Evolutionary conservation across 75 land plant species (phyloP), one percentile per base, ranked within the genome.

Genomic region (Pinus taeda): DNA sequence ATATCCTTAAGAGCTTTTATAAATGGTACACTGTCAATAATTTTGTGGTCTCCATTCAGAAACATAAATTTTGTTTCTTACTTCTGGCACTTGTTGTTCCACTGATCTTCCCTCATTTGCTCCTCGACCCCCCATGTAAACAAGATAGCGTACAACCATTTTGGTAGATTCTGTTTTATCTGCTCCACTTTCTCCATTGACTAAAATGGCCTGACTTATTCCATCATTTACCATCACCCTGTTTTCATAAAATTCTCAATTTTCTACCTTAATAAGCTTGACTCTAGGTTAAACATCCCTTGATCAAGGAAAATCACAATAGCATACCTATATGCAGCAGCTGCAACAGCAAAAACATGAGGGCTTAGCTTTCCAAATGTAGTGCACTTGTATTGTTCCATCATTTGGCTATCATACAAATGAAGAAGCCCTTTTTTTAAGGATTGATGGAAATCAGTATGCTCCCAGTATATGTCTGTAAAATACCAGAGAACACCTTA

Each of bases 181-280:
- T 37, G 97, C 97, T 56, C 97, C 97, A 84, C 97, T 94, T 81
- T 94, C 97, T 66, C 97, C 97, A 85, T 93, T 94, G 45, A 94
- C 97, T 76, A 94, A 81, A 76, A 94, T 92, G 57, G 97, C 82
- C 74, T 94, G 97, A 77, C 93, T 92, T 73, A 85, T 87, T 13
- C 87, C 88, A 66, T 94, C 95, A 82, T 87, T 84, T 24, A 90
- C 78, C 95, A 94, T 94, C 15, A 86, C 86, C 63, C 97, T 94
- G 85, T 73, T 70, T 57, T 61, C 18, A 45, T 14, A 37, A n/a
- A 58, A 76, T 9, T 29, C 4, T 13, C 6, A 74, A 24, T 24
- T 73, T 29, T 36, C 6, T 6, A 24, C 75, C 66, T 18, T 30
- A 6, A 59, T 74, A 65, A 55, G 73, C 17, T 37, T 15, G 15